A percentile compares a stretch with the other conserved stretches of the same genome.
These are phyloP conservation scores for Saccharomycopsis babjevae DNA, from an alignment of 805 yeast species.

Conservation along the genomic window DNA sequence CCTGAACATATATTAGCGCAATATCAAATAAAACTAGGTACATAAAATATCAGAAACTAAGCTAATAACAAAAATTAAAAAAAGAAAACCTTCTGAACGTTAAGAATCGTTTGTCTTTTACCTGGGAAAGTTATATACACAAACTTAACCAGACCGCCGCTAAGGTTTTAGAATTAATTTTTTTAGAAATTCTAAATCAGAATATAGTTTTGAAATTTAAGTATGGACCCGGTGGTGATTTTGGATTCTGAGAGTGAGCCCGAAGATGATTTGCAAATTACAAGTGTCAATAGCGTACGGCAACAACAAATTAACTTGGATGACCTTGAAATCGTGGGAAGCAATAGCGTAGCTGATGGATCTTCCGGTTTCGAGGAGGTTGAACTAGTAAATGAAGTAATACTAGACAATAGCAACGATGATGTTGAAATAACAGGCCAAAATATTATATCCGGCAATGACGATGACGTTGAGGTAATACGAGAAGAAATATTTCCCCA, in stretches of 20 bases:
- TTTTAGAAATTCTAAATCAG: not conserved
- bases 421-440: slow-evolving; percentile 16
- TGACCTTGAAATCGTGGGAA: slow-evolving; percentile 1
- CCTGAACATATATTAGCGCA: too few species aligned
- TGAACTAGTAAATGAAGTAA: not conserved
- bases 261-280: not conserved
- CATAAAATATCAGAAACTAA: too few species aligned
- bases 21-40: too few species aligned
- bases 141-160: too few species aligned
- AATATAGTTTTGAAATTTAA: not conserved
- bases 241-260: not conserved
- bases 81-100: too few species aligned
- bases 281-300: not conserved
- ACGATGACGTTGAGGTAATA: not conserved
- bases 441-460: slow-evolving; percentile 7
- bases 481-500: not conserved
- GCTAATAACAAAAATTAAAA: too few species aligned
- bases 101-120: too few species aligned
- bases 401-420: slow-evolving; percentile 1
- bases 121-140: too few species aligned
- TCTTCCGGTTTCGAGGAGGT: not conserved
- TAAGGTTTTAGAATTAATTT: not conserved
- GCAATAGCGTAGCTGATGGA: not conserved
- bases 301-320: not conserved
- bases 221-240: not conserved